A percentile compares a stretch with the other conserved stretches of the same genome.
Conservation (phyloP, 331 rosid species). For the Quercus phellos region DNA sequence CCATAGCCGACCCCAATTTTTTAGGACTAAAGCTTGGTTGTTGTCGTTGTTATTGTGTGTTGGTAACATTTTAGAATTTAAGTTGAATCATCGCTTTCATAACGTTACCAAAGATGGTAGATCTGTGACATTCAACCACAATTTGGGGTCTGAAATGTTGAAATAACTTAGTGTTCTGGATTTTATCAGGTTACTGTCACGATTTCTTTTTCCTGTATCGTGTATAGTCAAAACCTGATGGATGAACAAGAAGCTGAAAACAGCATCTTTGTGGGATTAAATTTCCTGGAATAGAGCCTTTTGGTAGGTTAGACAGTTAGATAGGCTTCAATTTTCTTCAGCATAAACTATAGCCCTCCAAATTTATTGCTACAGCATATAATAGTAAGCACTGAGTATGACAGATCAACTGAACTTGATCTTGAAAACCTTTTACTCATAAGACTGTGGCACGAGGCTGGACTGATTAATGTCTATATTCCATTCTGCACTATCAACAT, state of each 20-base stretch:
- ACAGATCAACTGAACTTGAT: conserved; percentile 31
- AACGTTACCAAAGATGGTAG: conserved; percentile 5
- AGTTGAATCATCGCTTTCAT: conserved; percentile 17
- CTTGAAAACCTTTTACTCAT: conserved; percentile 23
- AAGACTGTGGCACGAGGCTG: conserved; percentile 44
- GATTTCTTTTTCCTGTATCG: background rate
- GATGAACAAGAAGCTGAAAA: too few relatives aligned
- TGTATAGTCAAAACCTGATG: background rate
- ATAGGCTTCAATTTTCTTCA: conserved; percentile 6
- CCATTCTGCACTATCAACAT: conserved; percentile 21
- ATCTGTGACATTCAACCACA: conserved; percentile 13
- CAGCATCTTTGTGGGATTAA: too few relatives aligned
- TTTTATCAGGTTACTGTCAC: too few relatives aligned
- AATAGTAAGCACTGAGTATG: conserved; percentile 1
- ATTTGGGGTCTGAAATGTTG: background rate
- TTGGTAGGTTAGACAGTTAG: too few relatives aligned
- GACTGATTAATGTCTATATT: conserved; percentile 34
- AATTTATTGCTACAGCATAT: conserved; percentile 5
- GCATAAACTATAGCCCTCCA: conserved; percentile 6
- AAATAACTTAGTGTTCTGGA: too few relatives aligned
- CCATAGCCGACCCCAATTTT: too few relatives aligned
- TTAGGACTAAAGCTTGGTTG: too few relatives aligned
- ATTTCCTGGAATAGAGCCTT: too few relatives aligned
- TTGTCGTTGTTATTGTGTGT: too few relatives aligned
- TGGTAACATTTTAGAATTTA: background rate